Base-by-base conservation (phyloP, 768 basidiomycete species). In the Mycena vitilis region DNA sequence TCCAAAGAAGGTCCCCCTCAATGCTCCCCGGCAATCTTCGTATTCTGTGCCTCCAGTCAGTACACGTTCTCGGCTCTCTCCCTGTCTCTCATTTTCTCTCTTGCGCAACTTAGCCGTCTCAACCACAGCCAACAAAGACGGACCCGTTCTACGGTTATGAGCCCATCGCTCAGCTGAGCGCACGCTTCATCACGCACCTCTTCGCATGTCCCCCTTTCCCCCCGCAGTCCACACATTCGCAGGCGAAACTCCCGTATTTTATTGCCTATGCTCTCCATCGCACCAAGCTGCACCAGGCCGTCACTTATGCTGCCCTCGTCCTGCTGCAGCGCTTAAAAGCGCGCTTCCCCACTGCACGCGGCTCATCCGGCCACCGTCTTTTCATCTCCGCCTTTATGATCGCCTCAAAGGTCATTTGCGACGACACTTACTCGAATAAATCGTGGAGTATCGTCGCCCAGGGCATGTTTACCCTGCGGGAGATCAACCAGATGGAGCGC, bases 401-500 rank as follows among this genome's bases (percentile, higher is more conserved):
- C 75, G 89, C 93, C 4, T 91, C 90, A 12, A 95, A 95, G 75
- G 92, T 95, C n/a, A 92, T 95, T 56, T 95, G 95, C 80, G 95
- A 96, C 82, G 95, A 96, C 73, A 96, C 94, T 0, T 96, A 96
- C 77, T 94, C 92, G 18, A 96, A 96, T 86, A 95, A 95, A 76
- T 93, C 92, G 0, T 96, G 95, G 95, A 88, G 89, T 7, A 92
- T 96, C 52, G 95, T 96, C 47, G 95, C 93, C 0, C 94, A 96
- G 78, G 90, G 89, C 36, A 91, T 95, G 88, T 96, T 96, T 74
- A 85, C 84, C 4, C 81, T 96, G 9, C 86, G 92, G 53, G 95
- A 96, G 85, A 91, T 98, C 75, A 98, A 98, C 79, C 95, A 96
- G 84, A 96, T 96, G 95, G 95, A 96, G 82, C 83, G 95, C 25